These are phyloP conservation scores for Lachnellula subtilissima DNA, from an alignment of 2,329 filamentous ascomycete species.

Conservation along the genomic window DNA sequence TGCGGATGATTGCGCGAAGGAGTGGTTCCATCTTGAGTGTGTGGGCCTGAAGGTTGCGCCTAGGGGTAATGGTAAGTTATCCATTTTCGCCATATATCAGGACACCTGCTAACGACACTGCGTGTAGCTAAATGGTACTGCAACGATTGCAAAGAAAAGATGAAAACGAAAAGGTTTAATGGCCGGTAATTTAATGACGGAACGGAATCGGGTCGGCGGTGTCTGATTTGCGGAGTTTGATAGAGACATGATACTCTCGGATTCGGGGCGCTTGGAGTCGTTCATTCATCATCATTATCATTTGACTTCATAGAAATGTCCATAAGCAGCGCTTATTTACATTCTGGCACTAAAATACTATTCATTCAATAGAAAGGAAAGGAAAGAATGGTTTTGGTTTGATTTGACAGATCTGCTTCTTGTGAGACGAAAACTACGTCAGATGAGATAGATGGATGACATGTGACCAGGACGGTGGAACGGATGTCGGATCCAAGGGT, in stretches of 20 bases:
- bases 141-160: constrained; percentile 30
- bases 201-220: not conserved
- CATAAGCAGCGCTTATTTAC: too few relatives aligned
- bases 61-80: constrained; percentile 44
- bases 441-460: too few relatives aligned
- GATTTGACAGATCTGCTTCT: too few relatives aligned
- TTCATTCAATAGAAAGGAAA: too few relatives aligned
- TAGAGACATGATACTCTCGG: not conserved
- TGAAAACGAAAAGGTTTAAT: constrained; percentile 26
- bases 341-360: too few relatives aligned
- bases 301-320: too few relatives aligned
- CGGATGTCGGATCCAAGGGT: too few relatives aligned
- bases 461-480: too few relatives aligned
- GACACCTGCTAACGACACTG: not conserved
- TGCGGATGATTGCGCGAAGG: constrained; percentile 63
- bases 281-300: too few relatives aligned
- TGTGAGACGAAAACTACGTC: too few relatives aligned
- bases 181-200: constrained; percentile 14
- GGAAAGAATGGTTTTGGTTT: too few relatives aligned
- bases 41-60: constrained; percentile 75
- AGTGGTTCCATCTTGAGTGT: constrained; percentile 83
- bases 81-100: not conserved
- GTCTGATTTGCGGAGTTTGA: not conserved
- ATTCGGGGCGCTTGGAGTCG: too few relatives aligned
- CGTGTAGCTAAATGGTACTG: constrained; percentile 31